Evolutionary conservation across 2,329 filamentous ascomycete species (phyloP).

Genomic region (Cytospora piceae): DNA sequence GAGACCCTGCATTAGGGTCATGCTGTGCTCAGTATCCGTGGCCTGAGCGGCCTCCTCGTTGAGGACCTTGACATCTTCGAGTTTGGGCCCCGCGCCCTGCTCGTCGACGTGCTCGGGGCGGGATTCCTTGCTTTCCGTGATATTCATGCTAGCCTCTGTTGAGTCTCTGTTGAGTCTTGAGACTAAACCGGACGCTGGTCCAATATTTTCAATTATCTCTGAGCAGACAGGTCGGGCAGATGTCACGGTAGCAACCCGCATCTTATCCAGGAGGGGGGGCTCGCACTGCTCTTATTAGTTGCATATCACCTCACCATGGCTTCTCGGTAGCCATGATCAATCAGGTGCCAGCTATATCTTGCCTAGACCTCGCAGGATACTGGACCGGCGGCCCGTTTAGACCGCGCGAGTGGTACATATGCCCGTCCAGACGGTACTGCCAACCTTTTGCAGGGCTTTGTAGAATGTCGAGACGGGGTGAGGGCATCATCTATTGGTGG

Average conservation of each 20-base stretch:
- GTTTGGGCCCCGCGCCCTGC: slow-evolving; percentile 37
- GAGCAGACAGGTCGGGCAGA: slow-evolving; percentile 7
- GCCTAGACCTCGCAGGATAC: slow-evolving; percentile 10
- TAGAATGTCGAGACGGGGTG: background rate
- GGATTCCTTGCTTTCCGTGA: slow-evolving; percentile 27
- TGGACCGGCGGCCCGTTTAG: slow-evolving; percentile 25
- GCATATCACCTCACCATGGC: slow-evolving; percentile 3
- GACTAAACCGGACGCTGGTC: background rate
- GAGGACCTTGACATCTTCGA: slow-evolving; percentile 42
- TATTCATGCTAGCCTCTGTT: slow-evolving; percentile 23
- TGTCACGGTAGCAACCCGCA: slow-evolving; percentile 24
- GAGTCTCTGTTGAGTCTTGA: background rate
- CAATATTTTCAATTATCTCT: background rate
- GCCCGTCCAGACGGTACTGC: slow-evolving; percentile 3
- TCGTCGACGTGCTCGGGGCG: slow-evolving; percentile 28
- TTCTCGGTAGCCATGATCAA: background rate
- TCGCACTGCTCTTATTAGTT: slow-evolving; percentile 23
- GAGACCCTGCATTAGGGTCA: slow-evolving; percentile 41
- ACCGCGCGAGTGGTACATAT: slow-evolving; percentile 7
- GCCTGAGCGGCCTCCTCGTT: slow-evolving; percentile 43
- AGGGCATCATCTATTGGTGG: slow-evolving; percentile 27
- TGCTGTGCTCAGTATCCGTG: slow-evolving; percentile 44
- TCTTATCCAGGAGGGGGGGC: slow-evolving; percentile 2
- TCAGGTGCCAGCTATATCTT: slow-evolving; percentile 4
- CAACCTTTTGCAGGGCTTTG: background rate